Conservation (phyloP, 345 rosid genomes). For the Mallotus nudiflorus region DNA sequence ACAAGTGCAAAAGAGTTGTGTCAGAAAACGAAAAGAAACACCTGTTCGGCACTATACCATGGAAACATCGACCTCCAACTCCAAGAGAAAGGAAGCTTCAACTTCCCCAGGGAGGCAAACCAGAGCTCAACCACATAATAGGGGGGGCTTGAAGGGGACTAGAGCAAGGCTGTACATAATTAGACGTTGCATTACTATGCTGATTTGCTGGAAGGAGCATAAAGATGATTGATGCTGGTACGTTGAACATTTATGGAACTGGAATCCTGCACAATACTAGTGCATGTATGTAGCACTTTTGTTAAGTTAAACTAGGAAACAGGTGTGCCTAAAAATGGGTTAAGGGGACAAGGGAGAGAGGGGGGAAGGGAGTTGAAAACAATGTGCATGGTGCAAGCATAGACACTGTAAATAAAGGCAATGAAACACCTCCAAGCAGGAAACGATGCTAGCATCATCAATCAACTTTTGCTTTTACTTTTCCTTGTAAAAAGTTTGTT, state of each 20-base stretch:
- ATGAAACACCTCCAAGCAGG: neutral
- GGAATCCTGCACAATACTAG: neutral
- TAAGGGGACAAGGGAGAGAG: neutral
- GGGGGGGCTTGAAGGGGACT: constrained; percentile 49
- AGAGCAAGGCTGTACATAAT: constrained; percentile 63
- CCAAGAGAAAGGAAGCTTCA: constrained; percentile 17
- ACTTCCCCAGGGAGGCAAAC: constrained; percentile 27
- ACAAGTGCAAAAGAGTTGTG: constrained; percentile 15
- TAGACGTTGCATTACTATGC: constrained; percentile 59
- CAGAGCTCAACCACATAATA: constrained; percentile 37
- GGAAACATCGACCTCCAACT: constrained; percentile 19
- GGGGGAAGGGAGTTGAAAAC: neutral
- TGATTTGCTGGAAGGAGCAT: constrained; percentile 70
- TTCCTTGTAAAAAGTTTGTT: neutral
- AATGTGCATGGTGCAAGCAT: neutral
- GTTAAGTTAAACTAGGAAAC: neutral
- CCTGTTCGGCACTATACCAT: constrained; percentile 29
- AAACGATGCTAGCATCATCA: neutral
- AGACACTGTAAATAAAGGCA: neutral
- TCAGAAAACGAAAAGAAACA: constrained; percentile 9
- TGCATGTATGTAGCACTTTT: neutral
- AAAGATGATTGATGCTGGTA: constrained; percentile 34
- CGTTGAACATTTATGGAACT: constrained; percentile 10
- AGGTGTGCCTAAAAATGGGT: neutral
- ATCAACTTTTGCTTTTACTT: neutral